Percentiles rank a stretch among this genome's conserved stretches.
These are phyloP conservation scores for Neurospora sp. DNA, from an alignment of 495 filamentous ascomycete species.

Conservation along the genomic window DNA sequence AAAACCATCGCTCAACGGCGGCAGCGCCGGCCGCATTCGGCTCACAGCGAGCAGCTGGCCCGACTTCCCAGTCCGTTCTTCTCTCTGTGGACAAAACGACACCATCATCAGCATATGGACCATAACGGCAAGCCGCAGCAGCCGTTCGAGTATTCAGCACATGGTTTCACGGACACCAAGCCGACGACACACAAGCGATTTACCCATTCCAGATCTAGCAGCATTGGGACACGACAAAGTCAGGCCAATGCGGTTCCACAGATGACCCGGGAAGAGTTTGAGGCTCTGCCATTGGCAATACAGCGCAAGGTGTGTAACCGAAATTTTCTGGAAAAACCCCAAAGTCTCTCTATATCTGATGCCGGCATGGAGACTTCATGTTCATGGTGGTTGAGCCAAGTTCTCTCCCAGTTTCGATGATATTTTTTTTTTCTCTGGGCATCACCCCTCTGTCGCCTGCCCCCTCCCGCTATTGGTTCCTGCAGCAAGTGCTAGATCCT, in stretches of 20 bases:
- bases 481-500: slow-evolving; percentile 13
- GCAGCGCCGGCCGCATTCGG: slow-evolving; percentile 15
- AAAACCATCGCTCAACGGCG: slow-evolving; percentile 6
- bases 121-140: slow-evolving; percentile 6
- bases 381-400: background rate
- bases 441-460: background rate
- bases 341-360: background rate
- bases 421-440: background rate
- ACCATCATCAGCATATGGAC: slow-evolving; percentile 15
- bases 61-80: slow-evolving; percentile 19
- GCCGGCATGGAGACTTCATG: background rate
- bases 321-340: background rate
- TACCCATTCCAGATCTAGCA: slow-evolving; percentile 15
- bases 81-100: slow-evolving; percentile 17
- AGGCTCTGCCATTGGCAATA: slow-evolving; percentile 47
- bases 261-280: slow-evolving; percentile 29
- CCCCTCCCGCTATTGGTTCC: slow-evolving; percentile 14
- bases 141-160: slow-evolving; percentile 1
- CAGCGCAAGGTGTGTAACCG: slow-evolving; percentile 43
- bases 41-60: slow-evolving; percentile 11
- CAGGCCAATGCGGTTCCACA: slow-evolving; percentile 18
- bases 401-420: background rate
- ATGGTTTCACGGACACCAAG: slow-evolving; percentile 11
- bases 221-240: slow-evolving; percentile 15
- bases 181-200: slow-evolving; percentile 11